A percentile compares a stretch with the other conserved stretches of the same genome.
These are phyloP conservation scores for Fomitopsis pinicola DNA, from an alignment of 1,284 basidiomycete genomes.

Conservation along the genomic window DNA sequence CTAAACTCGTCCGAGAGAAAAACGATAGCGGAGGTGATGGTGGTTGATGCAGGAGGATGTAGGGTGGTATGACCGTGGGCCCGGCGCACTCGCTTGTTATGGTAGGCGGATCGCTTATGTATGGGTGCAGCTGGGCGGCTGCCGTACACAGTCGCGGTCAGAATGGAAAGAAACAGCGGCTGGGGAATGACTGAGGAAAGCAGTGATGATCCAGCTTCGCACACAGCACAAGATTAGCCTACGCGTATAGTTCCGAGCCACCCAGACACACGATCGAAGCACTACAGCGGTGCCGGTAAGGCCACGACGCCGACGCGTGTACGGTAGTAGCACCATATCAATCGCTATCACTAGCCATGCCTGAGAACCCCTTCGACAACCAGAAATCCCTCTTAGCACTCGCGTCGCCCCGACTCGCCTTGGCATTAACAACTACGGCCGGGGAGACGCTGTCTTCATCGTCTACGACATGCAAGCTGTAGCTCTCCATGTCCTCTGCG, in stretches of 20 bases:
- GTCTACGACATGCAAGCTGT: conserved; percentile 11
- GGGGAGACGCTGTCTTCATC: conserved; percentile 10
- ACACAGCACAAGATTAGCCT: neutral
- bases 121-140: neutral
- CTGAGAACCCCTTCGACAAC: conserved; percentile 38
- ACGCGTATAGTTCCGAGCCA: neutral
- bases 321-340: neutral
- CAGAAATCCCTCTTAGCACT: conserved; percentile 35
- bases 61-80: neutral
- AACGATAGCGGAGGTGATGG: conserved; percentile 17
- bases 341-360: conserved; percentile 8
- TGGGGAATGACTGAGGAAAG: too few relatives aligned
- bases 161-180: neutral
- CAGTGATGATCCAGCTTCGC: neutral
- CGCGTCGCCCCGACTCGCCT: neutral
- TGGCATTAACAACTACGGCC: conserved; percentile 9
- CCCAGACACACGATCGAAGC: neutral
- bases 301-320: neutral
- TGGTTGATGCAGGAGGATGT: conserved; percentile 17
- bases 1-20: conserved; percentile 21
- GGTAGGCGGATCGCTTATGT: conserved; percentile 1
- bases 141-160: neutral
- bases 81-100: neutral
- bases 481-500: conserved; percentile 17
- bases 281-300: neutral